Percentiles rank a stretch among this genome's conserved stretches.
Conservation (phyloP, 2,329 filamentous ascomycete genomes). For the Venturia pyrina region DNA sequence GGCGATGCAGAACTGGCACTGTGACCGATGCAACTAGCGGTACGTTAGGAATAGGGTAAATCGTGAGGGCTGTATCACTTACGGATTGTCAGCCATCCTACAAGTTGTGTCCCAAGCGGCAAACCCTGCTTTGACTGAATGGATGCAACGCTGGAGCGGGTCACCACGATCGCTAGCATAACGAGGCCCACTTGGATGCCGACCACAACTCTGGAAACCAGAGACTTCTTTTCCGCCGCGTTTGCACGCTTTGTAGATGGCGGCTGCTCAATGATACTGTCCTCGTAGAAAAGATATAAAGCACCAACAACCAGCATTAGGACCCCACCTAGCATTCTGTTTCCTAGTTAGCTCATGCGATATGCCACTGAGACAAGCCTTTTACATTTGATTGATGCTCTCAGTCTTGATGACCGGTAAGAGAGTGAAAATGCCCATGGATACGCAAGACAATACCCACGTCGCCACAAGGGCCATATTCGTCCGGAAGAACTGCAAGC, state of each 20-base stretch:
- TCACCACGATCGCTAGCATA: constrained; percentile 72
- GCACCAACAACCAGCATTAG: constrained; percentile 70
- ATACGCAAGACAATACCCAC: constrained; percentile 67
- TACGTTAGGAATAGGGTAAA: constrained; percentile 15
- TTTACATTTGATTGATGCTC: constrained; percentile 62
- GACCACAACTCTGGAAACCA: constrained; percentile 48
- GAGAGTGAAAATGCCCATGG: constrained; percentile 87
- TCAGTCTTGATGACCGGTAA: constrained; percentile 82
- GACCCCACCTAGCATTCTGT: constrained; percentile 61
- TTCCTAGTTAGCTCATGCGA: not conserved
- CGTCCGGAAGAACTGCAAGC: constrained; percentile 57
- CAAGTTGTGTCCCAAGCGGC: constrained; percentile 74
- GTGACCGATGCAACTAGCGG: constrained; percentile 57
- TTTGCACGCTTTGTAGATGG: constrained; percentile 23
- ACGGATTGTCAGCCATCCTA: constrained; percentile 75
- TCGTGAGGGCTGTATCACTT: constrained; percentile 25
- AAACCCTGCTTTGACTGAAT: constrained; percentile 77
- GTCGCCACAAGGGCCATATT: constrained; percentile 55
- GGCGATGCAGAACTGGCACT: constrained; percentile 69
- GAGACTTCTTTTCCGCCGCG: constrained; percentile 26
- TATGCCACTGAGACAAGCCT: constrained; percentile 14
- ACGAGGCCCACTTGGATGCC: constrained; percentile 72
- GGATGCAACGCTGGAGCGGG: constrained; percentile 73
- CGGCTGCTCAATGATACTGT: constrained; percentile 42
- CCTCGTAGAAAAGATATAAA: constrained; percentile 71